phyloP scores from a whole-genome alignment of 1,284 basidiomycete genomes.

The Ceratobasidium sp. region DNA sequence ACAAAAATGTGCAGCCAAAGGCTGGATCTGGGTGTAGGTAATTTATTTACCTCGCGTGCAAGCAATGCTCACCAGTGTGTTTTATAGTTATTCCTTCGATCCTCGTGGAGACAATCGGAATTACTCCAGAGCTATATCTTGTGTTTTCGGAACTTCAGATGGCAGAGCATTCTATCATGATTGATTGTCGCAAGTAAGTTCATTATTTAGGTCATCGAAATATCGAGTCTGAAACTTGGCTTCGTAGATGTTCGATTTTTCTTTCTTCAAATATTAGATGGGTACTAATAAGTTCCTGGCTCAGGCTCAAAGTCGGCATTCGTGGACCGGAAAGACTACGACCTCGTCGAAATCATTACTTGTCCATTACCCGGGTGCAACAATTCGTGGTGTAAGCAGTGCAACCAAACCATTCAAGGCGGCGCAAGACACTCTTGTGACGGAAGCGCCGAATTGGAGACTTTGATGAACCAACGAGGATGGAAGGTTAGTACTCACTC shows the following conservation, averaged over 20 bases:
- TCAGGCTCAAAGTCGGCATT: constrained; percentile 37
- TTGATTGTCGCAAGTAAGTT: constrained; percentile 64
- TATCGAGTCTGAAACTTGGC: constrained; percentile 16
- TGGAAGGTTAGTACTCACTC: constrained; percentile 41
- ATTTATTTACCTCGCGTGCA: not conserved
- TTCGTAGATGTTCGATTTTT: constrained; percentile 24
- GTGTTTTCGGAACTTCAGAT: constrained; percentile 67
- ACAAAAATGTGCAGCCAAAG: not conserved
- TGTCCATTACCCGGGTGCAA: constrained; percentile 43
- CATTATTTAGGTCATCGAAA: not conserved
- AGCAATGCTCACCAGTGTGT: not conserved
- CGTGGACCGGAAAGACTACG: constrained; percentile 45
- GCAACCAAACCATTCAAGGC: constrained; percentile 39
- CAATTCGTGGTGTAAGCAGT: constrained; percentile 45
- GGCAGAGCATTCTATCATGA: constrained; percentile 61
- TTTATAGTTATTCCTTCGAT: not conserved
- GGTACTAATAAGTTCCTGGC: not conserved
- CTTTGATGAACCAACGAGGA: constrained; percentile 34
- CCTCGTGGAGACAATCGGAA: constrained; percentile 60
- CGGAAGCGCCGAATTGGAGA: constrained; percentile 42
- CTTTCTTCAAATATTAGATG: not conserved
- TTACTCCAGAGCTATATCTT: constrained; percentile 60
- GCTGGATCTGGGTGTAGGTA: constrained; percentile 56
- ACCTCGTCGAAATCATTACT: constrained; percentile 34
- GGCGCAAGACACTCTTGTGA: constrained; percentile 44